phyloP scores from a whole-genome alignment of 225 moss, liverwort and hornwort genomes.

The Marchantia paleacea region DNA sequence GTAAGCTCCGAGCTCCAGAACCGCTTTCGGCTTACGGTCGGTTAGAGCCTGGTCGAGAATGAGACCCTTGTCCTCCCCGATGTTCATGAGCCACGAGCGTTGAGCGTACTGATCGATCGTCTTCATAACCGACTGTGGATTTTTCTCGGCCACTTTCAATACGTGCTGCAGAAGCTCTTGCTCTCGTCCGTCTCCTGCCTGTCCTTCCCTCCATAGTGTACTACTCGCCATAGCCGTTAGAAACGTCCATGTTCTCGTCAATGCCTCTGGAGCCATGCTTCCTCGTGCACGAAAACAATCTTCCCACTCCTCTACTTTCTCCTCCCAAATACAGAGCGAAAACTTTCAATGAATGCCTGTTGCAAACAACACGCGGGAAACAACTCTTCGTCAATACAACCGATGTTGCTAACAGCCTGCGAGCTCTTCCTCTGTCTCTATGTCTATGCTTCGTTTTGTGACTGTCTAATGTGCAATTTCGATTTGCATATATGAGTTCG shows the following conservation, averaged over 20 bases:
- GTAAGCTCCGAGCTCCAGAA: constrained; percentile 55
- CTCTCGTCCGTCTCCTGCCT: constrained; percentile 43
- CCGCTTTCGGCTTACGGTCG: constrained; percentile 22
- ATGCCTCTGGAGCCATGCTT: constrained; percentile 8
- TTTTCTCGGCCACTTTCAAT: constrained; percentile 29
- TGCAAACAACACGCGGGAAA: too few species aligned
- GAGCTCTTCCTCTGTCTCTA: too few species aligned
- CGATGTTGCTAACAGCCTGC: too few species aligned
- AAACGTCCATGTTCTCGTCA: constrained; percentile 23
- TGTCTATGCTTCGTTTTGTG: too few species aligned
- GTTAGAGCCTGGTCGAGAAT: constrained; percentile 31
- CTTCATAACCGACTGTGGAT: constrained; percentile 36
- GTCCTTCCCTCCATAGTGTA: constrained; percentile 14
- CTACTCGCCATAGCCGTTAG: constrained; percentile 27
- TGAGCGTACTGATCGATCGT: constrained; percentile 33
- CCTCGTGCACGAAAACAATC: too few species aligned
- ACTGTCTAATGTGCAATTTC: too few species aligned
- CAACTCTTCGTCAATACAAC: too few species aligned
- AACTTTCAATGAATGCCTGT: too few species aligned
- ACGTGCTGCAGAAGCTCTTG: constrained; percentile 25
- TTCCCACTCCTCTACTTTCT: background rate
- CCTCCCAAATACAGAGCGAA: background rate
- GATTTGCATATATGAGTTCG: too few species aligned
- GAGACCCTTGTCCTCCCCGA: constrained; percentile 46
- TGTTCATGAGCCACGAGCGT: constrained; percentile 52